phyloP scores from a whole-genome alignment of 305 asterid genomes.

The Fraxinus ornus region DNA sequence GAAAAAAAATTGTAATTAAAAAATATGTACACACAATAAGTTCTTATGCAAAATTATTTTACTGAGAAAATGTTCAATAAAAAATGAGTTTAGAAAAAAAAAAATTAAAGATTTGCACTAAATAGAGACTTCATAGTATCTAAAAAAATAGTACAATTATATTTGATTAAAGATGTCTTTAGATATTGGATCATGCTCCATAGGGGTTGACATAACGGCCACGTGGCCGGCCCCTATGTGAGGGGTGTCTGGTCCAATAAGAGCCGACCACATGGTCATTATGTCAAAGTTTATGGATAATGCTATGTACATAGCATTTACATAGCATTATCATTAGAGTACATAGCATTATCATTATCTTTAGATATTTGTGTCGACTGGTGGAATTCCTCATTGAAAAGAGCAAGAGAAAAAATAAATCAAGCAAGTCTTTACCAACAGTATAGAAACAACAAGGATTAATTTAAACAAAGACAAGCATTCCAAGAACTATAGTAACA shows the following conservation, averaged over 20 bases:
- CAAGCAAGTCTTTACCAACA: not conserved
- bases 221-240: no score
- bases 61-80: not conserved
- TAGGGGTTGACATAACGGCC: no score
- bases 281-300: no score
- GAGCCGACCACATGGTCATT: no score
- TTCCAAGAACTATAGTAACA: not conserved
- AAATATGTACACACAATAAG: not conserved
- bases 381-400: not conserved
- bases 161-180: not conserved
- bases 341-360: no score
- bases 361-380: not conserved
- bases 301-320: no score
- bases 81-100: not conserved
- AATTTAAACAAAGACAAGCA: not conserved
- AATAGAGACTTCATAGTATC: not conserved
- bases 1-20: not conserved
- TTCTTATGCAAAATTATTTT: not conserved
- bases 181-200: not conserved
- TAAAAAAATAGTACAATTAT: not conserved
- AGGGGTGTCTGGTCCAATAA: no score
- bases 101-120: no score
- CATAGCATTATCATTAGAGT: no score
- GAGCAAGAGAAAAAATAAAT: not conserved
- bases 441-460: not conserved